phyloP scores from a whole-genome alignment of 805 yeast genomes.

The Ogataea parapolymorpha region DNA sequence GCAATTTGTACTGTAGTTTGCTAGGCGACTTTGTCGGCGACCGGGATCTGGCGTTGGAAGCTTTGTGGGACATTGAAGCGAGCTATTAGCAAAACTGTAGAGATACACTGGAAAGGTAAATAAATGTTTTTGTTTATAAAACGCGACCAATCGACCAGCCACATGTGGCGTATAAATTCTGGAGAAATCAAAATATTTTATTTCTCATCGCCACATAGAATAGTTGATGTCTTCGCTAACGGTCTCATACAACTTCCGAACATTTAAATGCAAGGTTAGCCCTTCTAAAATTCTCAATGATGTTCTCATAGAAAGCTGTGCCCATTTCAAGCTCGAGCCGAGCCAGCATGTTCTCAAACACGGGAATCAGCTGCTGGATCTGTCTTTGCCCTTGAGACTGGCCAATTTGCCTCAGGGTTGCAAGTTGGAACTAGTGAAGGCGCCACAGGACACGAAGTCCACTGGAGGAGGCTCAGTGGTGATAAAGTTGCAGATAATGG shows the following conservation, averaged over 20 bases:
- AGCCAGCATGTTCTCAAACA: constrained; percentile 21
- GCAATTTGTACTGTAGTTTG: constrained; percentile 7
- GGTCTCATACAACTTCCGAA: constrained; percentile 34
- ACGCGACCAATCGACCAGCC: constrained; percentile 6
- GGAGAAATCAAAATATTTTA: neutral
- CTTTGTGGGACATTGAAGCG: constrained; percentile 7
- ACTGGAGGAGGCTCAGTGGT: constrained; percentile 14
- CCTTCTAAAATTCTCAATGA: constrained; percentile 38
- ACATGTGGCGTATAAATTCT: constrained; percentile 5
- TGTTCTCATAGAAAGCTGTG: constrained; percentile 33
- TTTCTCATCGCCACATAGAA: constrained; percentile 1
- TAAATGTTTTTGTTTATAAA: constrained; percentile 9
- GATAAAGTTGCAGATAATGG: constrained; percentile 23
- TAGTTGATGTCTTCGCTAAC: constrained; percentile 37
- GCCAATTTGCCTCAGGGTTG: constrained; percentile 44
- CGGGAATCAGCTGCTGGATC: constrained; percentile 33
- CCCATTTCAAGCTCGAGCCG: constrained; percentile 35
- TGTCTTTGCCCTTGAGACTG: constrained; percentile 42
- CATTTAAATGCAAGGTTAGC: constrained; percentile 33
- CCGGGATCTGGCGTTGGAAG: constrained; percentile 5
- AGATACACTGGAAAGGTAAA: constrained; percentile 5
- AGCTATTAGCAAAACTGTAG: constrained; percentile 3
- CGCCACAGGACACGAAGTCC: neutral
- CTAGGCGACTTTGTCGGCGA: constrained; percentile 16
- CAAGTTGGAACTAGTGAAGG: constrained; percentile 32